Evolutionary conservation across 1,284 basidiomycete species (phyloP).

Genomic region (Moesziomyces parantarcticus): DNA sequence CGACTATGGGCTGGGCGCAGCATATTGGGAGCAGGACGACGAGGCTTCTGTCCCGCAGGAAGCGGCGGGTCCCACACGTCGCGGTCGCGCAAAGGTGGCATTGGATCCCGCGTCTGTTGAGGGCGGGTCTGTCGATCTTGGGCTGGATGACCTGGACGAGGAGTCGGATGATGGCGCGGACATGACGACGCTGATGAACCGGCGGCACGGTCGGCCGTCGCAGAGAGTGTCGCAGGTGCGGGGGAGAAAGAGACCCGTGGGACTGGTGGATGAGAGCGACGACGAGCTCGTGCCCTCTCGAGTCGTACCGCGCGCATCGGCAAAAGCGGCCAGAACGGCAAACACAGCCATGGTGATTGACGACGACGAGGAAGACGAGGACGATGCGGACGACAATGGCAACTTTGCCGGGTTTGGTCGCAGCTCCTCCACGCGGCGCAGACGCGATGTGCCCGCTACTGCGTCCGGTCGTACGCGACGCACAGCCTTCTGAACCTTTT

Average conservation of each 20-base stretch:
- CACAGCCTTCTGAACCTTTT: slow-evolving; percentile 15
- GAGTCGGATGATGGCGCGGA: slow-evolving; percentile 34
- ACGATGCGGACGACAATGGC: slow-evolving; percentile 26
- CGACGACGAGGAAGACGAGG: slow-evolving; percentile 6
- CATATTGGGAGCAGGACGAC: slow-evolving; percentile 29
- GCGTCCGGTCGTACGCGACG: slow-evolving; percentile 6
- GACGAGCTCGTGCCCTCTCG: slow-evolving; percentile 14
- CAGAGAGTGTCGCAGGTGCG: slow-evolving; percentile 4
- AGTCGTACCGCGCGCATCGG: neutral
- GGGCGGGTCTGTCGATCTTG: slow-evolving; percentile 16
- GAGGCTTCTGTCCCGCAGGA: slow-evolving; percentile 1
- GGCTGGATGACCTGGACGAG: slow-evolving; percentile 32
- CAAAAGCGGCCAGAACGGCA: slow-evolving; percentile 17
- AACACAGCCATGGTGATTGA: neutral
- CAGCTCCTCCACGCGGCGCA: slow-evolving; percentile 23
- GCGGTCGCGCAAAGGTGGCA: slow-evolving; percentile 10
- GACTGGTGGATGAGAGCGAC: slow-evolving; percentile 25
- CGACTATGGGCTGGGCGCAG: slow-evolving; percentile 39
- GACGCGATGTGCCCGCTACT: slow-evolving; percentile 18
- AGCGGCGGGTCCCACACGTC: neutral
- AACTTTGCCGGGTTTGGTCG: slow-evolving; percentile 48
- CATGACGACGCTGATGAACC: slow-evolving; percentile 30
- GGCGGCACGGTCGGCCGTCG: slow-evolving; percentile 18
- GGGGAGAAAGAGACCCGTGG: slow-evolving; percentile 18
- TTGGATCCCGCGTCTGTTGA: slow-evolving; percentile 21